Evolutionary conservation across 345 rosid genomes (phyloP).

Genomic region (Arabidopsis arenosa): DNA sequence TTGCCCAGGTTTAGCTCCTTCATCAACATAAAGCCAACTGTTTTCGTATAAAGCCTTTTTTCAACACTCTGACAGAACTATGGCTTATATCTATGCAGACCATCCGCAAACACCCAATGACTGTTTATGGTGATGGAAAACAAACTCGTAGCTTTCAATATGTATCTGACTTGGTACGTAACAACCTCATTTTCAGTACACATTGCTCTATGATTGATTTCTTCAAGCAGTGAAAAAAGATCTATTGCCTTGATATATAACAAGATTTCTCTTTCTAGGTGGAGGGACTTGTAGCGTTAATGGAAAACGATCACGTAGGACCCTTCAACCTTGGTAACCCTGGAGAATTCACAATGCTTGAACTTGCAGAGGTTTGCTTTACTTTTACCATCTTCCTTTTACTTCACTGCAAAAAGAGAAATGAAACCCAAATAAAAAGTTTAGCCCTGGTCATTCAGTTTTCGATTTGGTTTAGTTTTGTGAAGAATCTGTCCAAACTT

Average conservation of each 20-base stretch:
- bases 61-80: background rate
- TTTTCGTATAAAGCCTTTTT: background rate
- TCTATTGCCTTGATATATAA: background rate
- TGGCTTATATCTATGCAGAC: conserved; percentile 50
- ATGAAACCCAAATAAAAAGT: background rate
- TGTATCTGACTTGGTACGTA: conserved; percentile 89
- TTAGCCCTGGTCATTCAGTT: background rate
- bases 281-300: conserved; percentile 84
- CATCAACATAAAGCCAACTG: background rate
- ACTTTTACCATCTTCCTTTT: conserved; percentile 2
- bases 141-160: conserved; percentile 99
- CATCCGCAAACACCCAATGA: conserved; percentile 88
- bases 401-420: background rate
- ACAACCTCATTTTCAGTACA: conserved; percentile 4
- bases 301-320: conserved; percentile 93
- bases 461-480: background rate
- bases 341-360: conserved; percentile 98
- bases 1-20: conserved; percentile 75
- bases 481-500: background rate
- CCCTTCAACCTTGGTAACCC: conserved; percentile 98
- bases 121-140: conserved; percentile 98
- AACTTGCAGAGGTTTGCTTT: conserved; percentile 89
- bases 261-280: conserved; percentile 57
- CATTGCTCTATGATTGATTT: conserved; percentile 21
- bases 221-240: background rate